Evolutionary conservation across 306 rosid genomes (phyloP), one percentile per base, ranked within the genome.

Genomic region (Quercus aquifolioides): DNA sequence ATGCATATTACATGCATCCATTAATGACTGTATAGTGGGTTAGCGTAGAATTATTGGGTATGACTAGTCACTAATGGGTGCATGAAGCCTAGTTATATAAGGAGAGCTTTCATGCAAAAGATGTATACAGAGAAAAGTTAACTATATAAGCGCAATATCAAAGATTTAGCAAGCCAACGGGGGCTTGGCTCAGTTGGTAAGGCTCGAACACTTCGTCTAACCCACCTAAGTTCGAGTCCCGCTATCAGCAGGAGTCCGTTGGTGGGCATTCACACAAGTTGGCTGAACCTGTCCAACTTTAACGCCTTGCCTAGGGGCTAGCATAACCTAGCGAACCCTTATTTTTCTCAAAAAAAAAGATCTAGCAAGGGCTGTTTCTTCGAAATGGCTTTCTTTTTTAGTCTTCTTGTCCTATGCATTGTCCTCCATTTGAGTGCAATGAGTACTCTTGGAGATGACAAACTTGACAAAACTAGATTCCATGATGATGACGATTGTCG

Each of bases 401-500:
- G 84, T 69, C 80, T 88, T 85, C 67, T 89, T 5, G 59, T 85
- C 33, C 78, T 92, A 0, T 90, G 85, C 88, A 81, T 88, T 83
- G 89, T 79, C 67, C 86, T 92, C 69, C 87, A 87, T 33, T 56
- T 89, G 79, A 89, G 89, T 38, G 82, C 85, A 51, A n/a, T 72
- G 9, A 38, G 11, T 38, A 35, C 77, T 62, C 76, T 87, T 51
- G 93, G 90, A 23, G 97, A 92, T 85, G 70, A 78, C 10, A 86
- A 85, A 79, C 85, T 92, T 71, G 77, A 89, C 57, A 46, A 83
- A 73, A 77, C 63, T 2, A 68, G 92, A 72, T 92, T 49, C 54
- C 54, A 79, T 1, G 87, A 88, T 56, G 88, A 71, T 4, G 84
- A 85, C 51, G 88, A 80, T 59, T 90, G 98, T 67, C 80, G 78